These are phyloP conservation scores for Sporisorium reilianum DNA, from an alignment of 1,284 basidiomycete species.

Conservation along the genomic window DNA sequence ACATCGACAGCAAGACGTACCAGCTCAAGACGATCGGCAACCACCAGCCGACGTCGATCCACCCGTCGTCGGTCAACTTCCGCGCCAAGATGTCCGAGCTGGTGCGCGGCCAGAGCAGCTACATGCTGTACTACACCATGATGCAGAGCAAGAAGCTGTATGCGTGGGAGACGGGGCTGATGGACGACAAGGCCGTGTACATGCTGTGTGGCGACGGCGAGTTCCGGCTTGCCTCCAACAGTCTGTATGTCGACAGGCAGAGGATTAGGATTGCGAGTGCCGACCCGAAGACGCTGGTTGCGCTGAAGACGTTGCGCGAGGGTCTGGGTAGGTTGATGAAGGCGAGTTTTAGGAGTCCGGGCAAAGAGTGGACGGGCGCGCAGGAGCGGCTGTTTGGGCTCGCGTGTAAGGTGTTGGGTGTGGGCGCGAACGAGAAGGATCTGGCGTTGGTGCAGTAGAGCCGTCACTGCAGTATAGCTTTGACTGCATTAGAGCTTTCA, in stretches of 20 bases:
- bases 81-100: constrained; percentile 37
- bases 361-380: constrained; percentile 75
- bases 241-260: constrained; percentile 85
- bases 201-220: constrained; percentile 92
- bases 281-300: constrained; percentile 77
- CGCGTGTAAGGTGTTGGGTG: constrained; percentile 70
- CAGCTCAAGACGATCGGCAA: constrained; percentile 87
- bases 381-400: constrained; percentile 77
- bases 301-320: constrained; percentile 82
- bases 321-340: constrained; percentile 78
- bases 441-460: constrained; percentile 38
- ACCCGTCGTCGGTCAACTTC: constrained; percentile 77
- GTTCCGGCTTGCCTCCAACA: constrained; percentile 83
- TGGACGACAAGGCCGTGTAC: constrained; percentile 84
- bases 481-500: too few relatives aligned
- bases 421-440: constrained; percentile 59
- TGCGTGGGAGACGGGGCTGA: constrained; percentile 94
- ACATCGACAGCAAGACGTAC: constrained; percentile 74
- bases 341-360: constrained; percentile 72
- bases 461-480: neutral
- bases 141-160: constrained; percentile 91
- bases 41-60: constrained; percentile 84
- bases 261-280: constrained; percentile 80
- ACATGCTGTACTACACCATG: constrained; percentile 57
- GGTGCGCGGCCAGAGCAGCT: constrained; percentile 37